Base-by-base conservation (phyloP, 305 asterid species). In the Solanum chacoense region DNA sequence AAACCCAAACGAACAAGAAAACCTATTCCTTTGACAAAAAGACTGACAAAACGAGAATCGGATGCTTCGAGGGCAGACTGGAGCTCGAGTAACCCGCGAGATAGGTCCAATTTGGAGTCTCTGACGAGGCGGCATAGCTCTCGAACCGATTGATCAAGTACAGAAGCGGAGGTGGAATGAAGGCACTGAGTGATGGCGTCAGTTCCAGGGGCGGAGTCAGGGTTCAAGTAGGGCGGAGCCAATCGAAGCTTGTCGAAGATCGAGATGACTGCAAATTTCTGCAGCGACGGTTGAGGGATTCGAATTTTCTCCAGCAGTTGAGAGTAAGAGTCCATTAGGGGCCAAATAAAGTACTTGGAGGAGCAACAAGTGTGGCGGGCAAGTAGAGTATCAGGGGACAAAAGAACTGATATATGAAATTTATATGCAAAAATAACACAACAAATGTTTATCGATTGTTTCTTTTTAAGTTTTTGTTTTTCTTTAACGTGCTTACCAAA, bases 41-140 rank as follows among this genome's bases (percentile, higher is more conserved):
- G 90, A 69, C 84, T 89, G 8, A 92, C 88, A 73, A 94, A 91
- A 45, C 93, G 93, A 36, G 94, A 88, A 91, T 87, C 93, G 74
- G 95, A 84, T 1, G 92, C 96, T 90, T 97, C 99, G 37, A 97
- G 98, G 75, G 98, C 96, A 16, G 99, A 94, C 91, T 95, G 99
- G 73, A 97, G 95, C 92, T 97, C 99, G 93, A 95, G 80, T 55
- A 97, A 91, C n/a, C 93, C 99, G 37, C 91, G 90, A 50, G 94
- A 88, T 3, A 94, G 77, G 67, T 97, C 98, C 92, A 95, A 90
- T 91, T 92, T 94, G 12, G 94, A 91, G 91, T 96, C 99, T 93
- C 91, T 93, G 85, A 95, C 98, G 91, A 97, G 97, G 89, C 94
- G 94, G 91, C 99, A 96, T 80, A 96, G 90, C 81, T 96, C 99